These are phyloP conservation scores for Alternaria metachromatica DNA, from an alignment of 2,329 filamentous ascomycete species.

Conservation along the genomic window DNA sequence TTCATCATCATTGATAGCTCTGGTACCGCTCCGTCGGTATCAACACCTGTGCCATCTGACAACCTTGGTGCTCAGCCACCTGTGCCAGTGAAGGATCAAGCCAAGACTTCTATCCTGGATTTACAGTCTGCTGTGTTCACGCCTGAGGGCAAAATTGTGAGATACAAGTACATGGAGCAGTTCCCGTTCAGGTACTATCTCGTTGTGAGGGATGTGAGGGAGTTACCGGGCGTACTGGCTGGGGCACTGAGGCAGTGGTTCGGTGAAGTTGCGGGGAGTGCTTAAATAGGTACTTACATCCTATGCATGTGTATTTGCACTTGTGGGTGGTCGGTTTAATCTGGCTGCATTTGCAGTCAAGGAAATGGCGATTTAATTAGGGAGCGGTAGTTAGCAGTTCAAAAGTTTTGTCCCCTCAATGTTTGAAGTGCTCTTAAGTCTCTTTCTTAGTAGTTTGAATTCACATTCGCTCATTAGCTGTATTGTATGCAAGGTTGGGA, in stretches of 20 bases:
- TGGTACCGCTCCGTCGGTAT: conserved; percentile 15
- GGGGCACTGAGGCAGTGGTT: conserved; percentile 96
- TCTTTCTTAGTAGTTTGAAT: neutral
- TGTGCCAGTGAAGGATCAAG: conserved; percentile 49
- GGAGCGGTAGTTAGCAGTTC: neutral
- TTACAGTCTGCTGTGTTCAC: conserved; percentile 86
- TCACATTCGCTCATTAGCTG: neutral
- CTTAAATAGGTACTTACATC: conserved; percentile 8
- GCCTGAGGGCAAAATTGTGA: conserved; percentile 72
- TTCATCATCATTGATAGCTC: conserved; percentile 90
- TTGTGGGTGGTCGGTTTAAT: neutral
- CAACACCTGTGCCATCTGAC: conserved; percentile 5
- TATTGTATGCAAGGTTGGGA: neutral
- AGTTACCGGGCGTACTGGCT: conserved; percentile 86
- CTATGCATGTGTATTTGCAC: neutral
- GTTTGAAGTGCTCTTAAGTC: neutral
- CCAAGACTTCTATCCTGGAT: conserved; percentile 78
- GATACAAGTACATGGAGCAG: conserved; percentile 89
- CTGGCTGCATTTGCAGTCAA: neutral
- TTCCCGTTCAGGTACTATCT: conserved; percentile 98
- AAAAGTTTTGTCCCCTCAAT: neutral
- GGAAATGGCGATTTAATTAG: neutral
- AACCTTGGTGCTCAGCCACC: conserved; percentile 11
- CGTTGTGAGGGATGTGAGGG: conserved; percentile 88
- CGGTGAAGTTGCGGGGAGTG: conserved; percentile 67